Evolutionary conservation across 129 eudicot species (phyloP).

Genomic region (Flaveria bidentis): DNA sequence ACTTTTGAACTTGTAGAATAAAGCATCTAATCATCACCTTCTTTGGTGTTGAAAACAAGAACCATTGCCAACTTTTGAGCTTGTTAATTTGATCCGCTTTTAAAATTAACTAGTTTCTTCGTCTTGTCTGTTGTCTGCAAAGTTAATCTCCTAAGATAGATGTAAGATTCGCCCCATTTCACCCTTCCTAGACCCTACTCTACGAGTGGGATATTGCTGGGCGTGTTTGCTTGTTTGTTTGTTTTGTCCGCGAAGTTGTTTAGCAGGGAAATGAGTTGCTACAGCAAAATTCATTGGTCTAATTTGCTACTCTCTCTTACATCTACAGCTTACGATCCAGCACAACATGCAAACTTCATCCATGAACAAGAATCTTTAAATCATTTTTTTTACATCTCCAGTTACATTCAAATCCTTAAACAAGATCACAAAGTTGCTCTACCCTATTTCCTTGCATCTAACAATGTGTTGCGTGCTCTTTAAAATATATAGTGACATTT

Average conservation of each 20-base stretch:
- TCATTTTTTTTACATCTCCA: conserved; percentile 22
- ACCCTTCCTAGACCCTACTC: too few relatives aligned
- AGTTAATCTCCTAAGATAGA: too few relatives aligned
- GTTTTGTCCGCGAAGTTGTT: not conserved
- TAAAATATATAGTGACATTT: conserved; percentile 13
- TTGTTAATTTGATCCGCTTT: not conserved
- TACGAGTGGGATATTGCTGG: too few relatives aligned
- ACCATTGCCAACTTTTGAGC: not conserved
- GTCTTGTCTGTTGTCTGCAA: not conserved
- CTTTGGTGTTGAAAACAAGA: too few relatives aligned
- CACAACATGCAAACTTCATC: conserved; percentile 1
- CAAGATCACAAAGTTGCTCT: conserved; percentile 25
- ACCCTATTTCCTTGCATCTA: conserved; percentile 35
- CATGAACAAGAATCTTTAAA: conserved; percentile 25
- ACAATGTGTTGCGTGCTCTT: conserved; percentile 24
- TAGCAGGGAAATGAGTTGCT: not conserved
- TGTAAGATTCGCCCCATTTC: too few relatives aligned
- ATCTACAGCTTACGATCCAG: not conserved
- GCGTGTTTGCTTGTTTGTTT: too few relatives aligned
- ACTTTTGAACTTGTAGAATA: too few relatives aligned
- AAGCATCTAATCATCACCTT: too few relatives aligned
- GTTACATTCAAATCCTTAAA: conserved; percentile 31
- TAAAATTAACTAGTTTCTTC: not conserved
- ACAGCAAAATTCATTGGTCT: not conserved
- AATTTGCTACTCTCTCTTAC: not conserved